Conservation (phyloP, 768 basidiomycete species). For the Pulveroboletus sp. region DNA sequence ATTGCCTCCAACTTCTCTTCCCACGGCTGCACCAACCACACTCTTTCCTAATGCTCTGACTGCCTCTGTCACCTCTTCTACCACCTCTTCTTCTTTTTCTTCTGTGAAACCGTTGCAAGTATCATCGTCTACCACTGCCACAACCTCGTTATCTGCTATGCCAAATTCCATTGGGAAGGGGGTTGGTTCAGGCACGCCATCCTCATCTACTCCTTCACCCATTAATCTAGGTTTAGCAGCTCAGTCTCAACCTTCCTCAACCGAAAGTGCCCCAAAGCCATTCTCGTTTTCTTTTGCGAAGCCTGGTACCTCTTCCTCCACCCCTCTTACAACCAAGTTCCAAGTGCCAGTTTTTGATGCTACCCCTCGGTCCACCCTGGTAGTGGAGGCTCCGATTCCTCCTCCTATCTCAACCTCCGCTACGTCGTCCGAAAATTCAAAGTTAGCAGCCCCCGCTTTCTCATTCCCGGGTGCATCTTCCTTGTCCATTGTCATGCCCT, state of each 20-base stretch:
- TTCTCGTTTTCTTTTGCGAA: conserved; percentile 13
- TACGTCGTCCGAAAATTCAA: conserved; percentile 7
- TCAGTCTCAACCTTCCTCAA: conserved; percentile 8
- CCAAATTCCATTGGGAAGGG: conserved; percentile 34
- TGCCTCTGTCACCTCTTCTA: conserved; percentile 12
- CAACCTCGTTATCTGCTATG: conserved; percentile 8
- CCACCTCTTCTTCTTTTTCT: conserved; percentile 8
- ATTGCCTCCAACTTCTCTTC: conserved; percentile 24
- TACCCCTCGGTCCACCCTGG: conserved; percentile 8
- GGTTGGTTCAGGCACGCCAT: conserved; percentile 2
- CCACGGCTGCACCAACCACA: conserved; percentile 14
- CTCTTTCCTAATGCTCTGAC: conserved; percentile 5
- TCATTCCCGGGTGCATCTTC: conserved; percentile 16
- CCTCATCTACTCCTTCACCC: conserved; percentile 4
- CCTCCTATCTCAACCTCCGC: neutral
- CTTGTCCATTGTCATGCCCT: neutral
- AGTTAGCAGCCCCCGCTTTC: conserved; percentile 16
- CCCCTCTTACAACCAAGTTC: conserved; percentile 7
- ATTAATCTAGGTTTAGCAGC: conserved; percentile 4
- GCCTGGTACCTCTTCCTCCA: conserved; percentile 20
- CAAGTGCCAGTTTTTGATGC: conserved; percentile 20
- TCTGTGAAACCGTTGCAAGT: conserved; percentile 13
- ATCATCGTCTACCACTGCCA: conserved; percentile 1
- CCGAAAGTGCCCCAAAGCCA: conserved; percentile 10
- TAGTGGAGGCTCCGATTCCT: neutral